Conservation (phyloP, 1,284 basidiomycete species). For the Inonotus obliquus region DNA sequence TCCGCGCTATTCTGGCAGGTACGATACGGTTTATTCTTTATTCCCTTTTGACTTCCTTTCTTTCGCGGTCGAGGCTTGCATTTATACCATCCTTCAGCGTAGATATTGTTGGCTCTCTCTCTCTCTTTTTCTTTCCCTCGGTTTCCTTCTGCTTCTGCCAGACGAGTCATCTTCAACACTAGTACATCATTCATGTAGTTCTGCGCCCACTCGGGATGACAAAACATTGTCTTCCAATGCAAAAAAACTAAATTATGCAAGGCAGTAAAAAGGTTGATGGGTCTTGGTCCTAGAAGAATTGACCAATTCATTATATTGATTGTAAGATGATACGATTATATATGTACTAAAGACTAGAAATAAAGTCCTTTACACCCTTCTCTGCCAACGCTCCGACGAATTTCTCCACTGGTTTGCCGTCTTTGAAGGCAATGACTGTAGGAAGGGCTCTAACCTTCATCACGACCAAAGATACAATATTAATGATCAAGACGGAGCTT, state of each 20-base stretch:
- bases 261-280: not conserved
- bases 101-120: conserved; percentile 1
- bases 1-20: not conserved
- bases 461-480: too few species aligned
- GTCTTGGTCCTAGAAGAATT: not conserved
- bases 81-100: not conserved
- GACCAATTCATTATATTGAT: not conserved
- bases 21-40: not conserved
- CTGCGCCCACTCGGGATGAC: conserved; percentile 3
- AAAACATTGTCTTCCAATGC: not conserved
- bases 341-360: not conserved
- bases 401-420: conserved; percentile 47
- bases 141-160: not conserved
- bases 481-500: too few species aligned
- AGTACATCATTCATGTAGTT: conserved; percentile 15
- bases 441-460: conserved; percentile 63
- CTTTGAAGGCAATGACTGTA: conserved; percentile 67
- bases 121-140: not conserved
- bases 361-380: conserved; percentile 5
- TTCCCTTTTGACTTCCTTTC: not conserved
- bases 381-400: conserved; percentile 62
- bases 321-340: not conserved
- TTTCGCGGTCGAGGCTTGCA: not conserved
- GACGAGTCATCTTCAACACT: not conserved
- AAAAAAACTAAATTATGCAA: not conserved